Conservation (phyloP, 148 eudicot species). For the Drosera capensis region DNA sequence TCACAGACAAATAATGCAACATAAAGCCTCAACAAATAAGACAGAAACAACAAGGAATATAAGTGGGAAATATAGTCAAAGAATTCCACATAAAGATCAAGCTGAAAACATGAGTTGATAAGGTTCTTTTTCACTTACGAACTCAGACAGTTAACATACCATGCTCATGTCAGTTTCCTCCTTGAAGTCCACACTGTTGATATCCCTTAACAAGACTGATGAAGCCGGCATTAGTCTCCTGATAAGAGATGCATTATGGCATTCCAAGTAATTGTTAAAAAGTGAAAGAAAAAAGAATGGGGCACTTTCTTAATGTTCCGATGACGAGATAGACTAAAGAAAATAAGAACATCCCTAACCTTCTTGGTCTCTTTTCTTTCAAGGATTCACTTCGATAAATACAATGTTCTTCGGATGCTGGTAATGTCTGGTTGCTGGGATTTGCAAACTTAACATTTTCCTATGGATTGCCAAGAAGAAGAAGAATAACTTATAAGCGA, state of each 20-base stretch:
- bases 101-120: too few relatives aligned
- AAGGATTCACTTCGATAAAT: conserved; percentile 10
- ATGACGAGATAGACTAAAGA: not conserved
- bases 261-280: not conserved
- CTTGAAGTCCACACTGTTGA: conserved; percentile 20
- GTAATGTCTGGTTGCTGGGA: not conserved
- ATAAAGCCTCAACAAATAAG: not conserved
- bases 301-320: too few relatives aligned
- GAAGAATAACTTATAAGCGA: not conserved
- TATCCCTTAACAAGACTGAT: conserved; percentile 46
- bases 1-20: not conserved
- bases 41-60: not conserved
- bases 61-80: not conserved
- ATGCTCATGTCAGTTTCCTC: conserved; percentile 36
- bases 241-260: conserved; percentile 4
- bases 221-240: conserved; percentile 89
- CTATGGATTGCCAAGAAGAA: not conserved
- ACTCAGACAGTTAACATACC: conserved; percentile 22
- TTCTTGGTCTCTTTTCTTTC: conserved; percentile 32
- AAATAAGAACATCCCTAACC: conserved; percentile 20
- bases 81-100: too few relatives aligned
- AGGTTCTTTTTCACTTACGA: too few relatives aligned
- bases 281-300: too few relatives aligned
- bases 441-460: not conserved
- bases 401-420: conserved; percentile 4